Base-by-base conservation (phyloP, 2,329 filamentous ascomycete genomes). In the Pseudogymnoascus sp. region DNA sequence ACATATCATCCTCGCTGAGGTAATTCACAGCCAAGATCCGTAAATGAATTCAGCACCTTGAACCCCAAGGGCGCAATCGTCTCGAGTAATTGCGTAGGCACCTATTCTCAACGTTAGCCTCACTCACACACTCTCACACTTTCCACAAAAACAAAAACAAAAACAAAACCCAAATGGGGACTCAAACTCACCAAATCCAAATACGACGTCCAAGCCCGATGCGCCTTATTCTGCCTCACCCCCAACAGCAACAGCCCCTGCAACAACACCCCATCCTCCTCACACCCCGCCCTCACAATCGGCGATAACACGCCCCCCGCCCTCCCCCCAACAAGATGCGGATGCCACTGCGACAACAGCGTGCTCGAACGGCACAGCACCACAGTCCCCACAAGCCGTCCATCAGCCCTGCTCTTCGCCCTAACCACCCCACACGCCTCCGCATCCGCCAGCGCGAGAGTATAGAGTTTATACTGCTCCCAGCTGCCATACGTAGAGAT, bases 231-330 rank as follows among this genome's bases (percentile, higher is more conserved):
- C 75, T 89, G 86, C 66, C 83, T 80, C 71, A 89, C 85, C 1
- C 85, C 86, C 60, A 89, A 75, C 66, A 89, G 70, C 23, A 89
- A 83, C 67, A 90, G 73, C 0, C 86, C 86, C 73, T 89, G 86
- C 70, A 89, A 76, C 16, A 89, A 74, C 1, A 83, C 85, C 54
- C 83, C 84, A 69, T 85, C 85, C 65, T 88, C 85, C 60, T 84
- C 85, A 1, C 83, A 84, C 10, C 80, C 81, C 1, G 83, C 82
- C 10, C 84, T 85, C 64, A 90, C 86, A 4, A 90, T 85, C 0
- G 85, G 85, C 16, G 83, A 86, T 3, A 86, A 85, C 51, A 90
- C 87, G 1, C 86, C 87, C 4, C 86, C 86, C 3, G 82, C 80
- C 6, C 77, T 72, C 60, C 81, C 78, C 28, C 80, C 80, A 10